phyloP scores from a whole-genome alignment of 2,329 filamentous ascomycete genomes.

The Apiospora arundinis region DNA sequence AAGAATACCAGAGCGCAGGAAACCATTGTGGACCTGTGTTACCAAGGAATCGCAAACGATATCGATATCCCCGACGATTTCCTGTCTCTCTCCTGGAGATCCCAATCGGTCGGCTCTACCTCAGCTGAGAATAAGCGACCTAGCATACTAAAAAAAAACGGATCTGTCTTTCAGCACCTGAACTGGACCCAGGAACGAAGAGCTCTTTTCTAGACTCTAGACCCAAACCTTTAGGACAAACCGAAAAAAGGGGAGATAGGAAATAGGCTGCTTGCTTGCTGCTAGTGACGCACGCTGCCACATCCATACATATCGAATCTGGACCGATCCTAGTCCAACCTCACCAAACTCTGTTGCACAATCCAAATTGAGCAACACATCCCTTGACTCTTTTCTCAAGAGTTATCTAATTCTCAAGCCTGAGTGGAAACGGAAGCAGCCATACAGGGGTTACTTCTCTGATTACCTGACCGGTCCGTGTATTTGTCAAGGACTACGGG shows the following conservation, averaged over 20 bases:
- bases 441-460: not conserved
- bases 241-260: conserved; percentile 13
- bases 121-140: conserved; percentile 5
- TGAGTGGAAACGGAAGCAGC: conserved; percentile 3
- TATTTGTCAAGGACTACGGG: conserved; percentile 4
- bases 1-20: not conserved
- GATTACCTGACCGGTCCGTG: not conserved
- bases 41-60: conserved; percentile 2
- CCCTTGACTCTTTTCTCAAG: conserved; percentile 6
- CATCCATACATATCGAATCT: conserved; percentile 18
- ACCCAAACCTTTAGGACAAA: not conserved
- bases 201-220: conserved; percentile 13
- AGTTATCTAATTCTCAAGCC: not conserved
- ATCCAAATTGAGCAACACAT: conserved; percentile 12
- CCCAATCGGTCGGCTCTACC: not conserved
- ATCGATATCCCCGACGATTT: not conserved
- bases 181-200: not conserved
- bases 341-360: conserved; percentile 14
- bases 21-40: not conserved
- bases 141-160: conserved; percentile 13
- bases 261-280: conserved; percentile 22
- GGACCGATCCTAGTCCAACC: conserved; percentile 18
- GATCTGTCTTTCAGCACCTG: not conserved
- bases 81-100: not conserved
- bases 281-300: conserved; percentile 20